Percentiles rank a stretch among this genome's conserved stretches.
Conservation (phyloP, 2,329 filamentous ascomycete genomes). For the Paraphoma sp. region DNA sequence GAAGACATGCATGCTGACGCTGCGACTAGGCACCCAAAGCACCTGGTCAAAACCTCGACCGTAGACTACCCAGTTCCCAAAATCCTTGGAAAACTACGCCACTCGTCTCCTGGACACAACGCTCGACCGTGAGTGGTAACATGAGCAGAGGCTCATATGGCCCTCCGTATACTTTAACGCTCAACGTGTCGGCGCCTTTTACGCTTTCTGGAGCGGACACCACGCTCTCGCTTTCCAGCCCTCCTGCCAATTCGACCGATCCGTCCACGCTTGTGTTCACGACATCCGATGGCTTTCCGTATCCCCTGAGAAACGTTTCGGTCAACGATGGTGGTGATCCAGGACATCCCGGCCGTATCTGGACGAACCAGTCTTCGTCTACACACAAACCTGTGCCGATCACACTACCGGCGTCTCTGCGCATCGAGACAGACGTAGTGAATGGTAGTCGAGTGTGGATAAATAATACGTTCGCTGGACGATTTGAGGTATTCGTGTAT, state of each 20-base stretch:
- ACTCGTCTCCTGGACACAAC: constrained; percentile 43
- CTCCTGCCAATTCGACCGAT: constrained; percentile 19
- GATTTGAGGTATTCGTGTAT: constrained; percentile 63
- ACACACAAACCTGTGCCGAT: constrained; percentile 53
- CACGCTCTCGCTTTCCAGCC: constrained; percentile 44
- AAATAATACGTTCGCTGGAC: constrained; percentile 53
- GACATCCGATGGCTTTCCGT: constrained; percentile 47
- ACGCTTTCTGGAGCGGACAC: constrained; percentile 54
- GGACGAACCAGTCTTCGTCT: constrained; percentile 57
- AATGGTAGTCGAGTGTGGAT: constrained; percentile 60
- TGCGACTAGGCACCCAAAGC: constrained; percentile 38
- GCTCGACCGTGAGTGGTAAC: constrained; percentile 6
- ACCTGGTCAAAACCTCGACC: constrained; percentile 56
- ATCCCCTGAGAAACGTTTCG: constrained; percentile 57
- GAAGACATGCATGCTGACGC: not conserved
- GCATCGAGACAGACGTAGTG: constrained; percentile 53
- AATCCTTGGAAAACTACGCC: constrained; percentile 12
- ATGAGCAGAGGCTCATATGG: constrained; percentile 53
- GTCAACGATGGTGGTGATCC: constrained; percentile 55
- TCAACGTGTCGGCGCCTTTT: constrained; percentile 53
- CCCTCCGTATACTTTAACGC: constrained; percentile 53
- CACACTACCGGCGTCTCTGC: constrained; percentile 42
- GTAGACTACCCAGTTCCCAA: constrained; percentile 28
- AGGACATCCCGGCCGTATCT: constrained; percentile 59
- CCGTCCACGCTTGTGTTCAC: constrained; percentile 50